Percentiles rank a stretch among this genome's conserved stretches.
Conservation (phyloP, 805 yeast species). For the Starmerella floris region DNA sequence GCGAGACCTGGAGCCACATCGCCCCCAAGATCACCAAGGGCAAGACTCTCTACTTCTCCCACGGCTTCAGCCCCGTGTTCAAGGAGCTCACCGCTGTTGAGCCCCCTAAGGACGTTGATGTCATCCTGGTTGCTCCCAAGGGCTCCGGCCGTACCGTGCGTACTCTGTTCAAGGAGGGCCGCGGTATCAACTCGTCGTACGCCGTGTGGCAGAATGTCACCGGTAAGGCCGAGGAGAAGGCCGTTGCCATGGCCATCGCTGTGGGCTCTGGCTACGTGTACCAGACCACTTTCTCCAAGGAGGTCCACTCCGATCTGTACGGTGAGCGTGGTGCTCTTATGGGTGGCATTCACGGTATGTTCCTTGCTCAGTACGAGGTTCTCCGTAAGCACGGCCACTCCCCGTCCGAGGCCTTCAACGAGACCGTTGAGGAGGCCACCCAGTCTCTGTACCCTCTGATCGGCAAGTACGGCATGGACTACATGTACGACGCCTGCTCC, state of each 20-base stretch:
- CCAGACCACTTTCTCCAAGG: slow-evolving; percentile 98
- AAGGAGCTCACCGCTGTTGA: slow-evolving; percentile 93
- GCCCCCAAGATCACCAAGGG: slow-evolving; percentile 91
- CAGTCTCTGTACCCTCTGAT: slow-evolving; percentile 98
- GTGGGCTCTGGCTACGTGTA: slow-evolving; percentile 99
- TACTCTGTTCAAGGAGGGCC: slow-evolving; percentile 98
- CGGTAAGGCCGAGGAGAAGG: slow-evolving; percentile 98
- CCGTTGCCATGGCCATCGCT: slow-evolving; percentile 96
- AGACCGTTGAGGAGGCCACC: slow-evolving; percentile 99
- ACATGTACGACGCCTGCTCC: slow-evolving; percentile 99
- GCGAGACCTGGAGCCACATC: slow-evolving; percentile 86
- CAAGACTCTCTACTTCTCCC: slow-evolving; percentile 97
- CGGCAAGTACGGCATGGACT: slow-evolving; percentile 99
- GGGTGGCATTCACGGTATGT: slow-evolving; percentile 99
- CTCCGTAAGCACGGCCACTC: slow-evolving; percentile 99
- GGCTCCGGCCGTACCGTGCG: slow-evolving; percentile 99
- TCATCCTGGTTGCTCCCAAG: slow-evolving; percentile 98
- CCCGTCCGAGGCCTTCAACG: slow-evolving; percentile 99
- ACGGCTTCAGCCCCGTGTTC: slow-evolving; percentile 99
- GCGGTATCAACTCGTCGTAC: slow-evolving; percentile 99
- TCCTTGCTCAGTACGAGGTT: slow-evolving; percentile 99
- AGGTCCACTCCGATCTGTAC: slow-evolving; percentile 96
- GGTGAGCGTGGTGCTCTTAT: slow-evolving; percentile 99
- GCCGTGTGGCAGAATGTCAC: slow-evolving; percentile 99
- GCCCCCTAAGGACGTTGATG: slow-evolving; percentile 89